Evolutionary conservation across 225 moss, liverwort and hornwort genomes (phyloP), one percentile per base, ranked within the genome.

Genomic region (Bryum argenteum): DNA sequence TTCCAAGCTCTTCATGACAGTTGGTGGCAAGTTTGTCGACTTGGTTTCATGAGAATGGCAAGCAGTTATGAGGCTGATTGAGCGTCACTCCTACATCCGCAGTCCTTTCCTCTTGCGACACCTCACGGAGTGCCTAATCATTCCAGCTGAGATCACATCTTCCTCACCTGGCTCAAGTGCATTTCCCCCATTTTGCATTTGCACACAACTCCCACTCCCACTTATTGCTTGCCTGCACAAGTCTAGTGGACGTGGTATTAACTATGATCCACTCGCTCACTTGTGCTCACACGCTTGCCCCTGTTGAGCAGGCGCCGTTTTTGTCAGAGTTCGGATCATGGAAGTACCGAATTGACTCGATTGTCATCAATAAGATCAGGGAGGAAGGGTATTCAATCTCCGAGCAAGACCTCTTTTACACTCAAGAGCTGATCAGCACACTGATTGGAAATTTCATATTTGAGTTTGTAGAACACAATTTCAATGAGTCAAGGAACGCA

Each of bases 1-100:
- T 59, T 13, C 48, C 33, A 33, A 33, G 33, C 39, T 47, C 75
- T 79, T 83, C 58, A 83, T 69, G 72, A 48, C 75, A 67, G 83
- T 83, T 63, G 83, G 83, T 83, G 75, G 75, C 72, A 3, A 40
- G 33, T 72, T 72, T 72, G 83, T 79, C 82, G 54, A 58, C 33
- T 33, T 33, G 33, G 9, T 26, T n/a, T 63, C 75, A 72, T 72
- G 65, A 75, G 67, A 68, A 28, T 2, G 20, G 63, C 72, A 65
- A 33, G 33, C 33, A 2, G 53, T 71, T 50, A 75, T 43, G 67
- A 44, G 47, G 63, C 62, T 44, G 78, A 75, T 52, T 23, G 51
- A 8, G 28, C 23, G 10, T 63, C 75, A 54, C 41, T 48, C 26
- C 66, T 5, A 14, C 16, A 48, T 48, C 54, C 40, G 24, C 57